Conservation (phyloP, 2,329 filamentous ascomycete genomes). For the Arthrobotrys megalospora region DNA sequence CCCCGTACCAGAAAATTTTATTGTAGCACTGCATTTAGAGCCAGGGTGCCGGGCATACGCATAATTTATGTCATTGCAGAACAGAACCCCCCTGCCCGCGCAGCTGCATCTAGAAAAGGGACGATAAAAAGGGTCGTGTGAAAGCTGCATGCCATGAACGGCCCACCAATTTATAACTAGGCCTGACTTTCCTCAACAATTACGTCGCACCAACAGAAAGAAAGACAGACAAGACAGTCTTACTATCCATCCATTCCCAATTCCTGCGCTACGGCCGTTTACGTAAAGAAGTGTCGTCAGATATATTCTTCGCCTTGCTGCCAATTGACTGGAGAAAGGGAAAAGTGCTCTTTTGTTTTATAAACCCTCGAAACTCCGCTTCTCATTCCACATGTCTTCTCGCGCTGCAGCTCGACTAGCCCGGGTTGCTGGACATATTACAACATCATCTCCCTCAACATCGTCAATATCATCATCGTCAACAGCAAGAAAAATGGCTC, state of each 20-base stretch:
- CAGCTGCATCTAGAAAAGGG: constrained; percentile 34
- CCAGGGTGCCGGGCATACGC: constrained; percentile 36
- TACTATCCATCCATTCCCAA: constrained; percentile 23
- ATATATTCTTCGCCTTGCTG: constrained; percentile 10
- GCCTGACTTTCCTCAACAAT: constrained; percentile 47
- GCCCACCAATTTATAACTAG: constrained; percentile 37
- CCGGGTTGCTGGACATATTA: constrained; percentile 49
- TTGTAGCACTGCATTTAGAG: constrained; percentile 7
- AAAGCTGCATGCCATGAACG: constrained; percentile 11
- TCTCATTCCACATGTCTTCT: constrained; percentile 41
- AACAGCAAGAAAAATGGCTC: constrained; percentile 20
- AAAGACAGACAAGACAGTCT: neutral
- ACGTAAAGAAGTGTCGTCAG: constrained; percentile 40
- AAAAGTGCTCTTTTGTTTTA: constrained; percentile 5
- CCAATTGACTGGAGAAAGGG: neutral
- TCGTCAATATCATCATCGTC: constrained; percentile 14
- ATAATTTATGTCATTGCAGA: constrained; percentile 55
- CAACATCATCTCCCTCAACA: constrained; percentile 20
- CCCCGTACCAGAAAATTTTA: constrained; percentile 27
- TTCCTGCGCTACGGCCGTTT: constrained; percentile 32
- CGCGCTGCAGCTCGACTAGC: constrained; percentile 50
- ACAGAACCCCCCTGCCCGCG: constrained; percentile 2
- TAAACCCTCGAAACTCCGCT: constrained; percentile 38
- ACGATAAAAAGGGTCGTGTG: constrained; percentile 24
- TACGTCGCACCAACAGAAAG: constrained; percentile 33